phyloP scores from a whole-genome alignment of 768 basidiomycete genomes.

The Mycena metata region DNA sequence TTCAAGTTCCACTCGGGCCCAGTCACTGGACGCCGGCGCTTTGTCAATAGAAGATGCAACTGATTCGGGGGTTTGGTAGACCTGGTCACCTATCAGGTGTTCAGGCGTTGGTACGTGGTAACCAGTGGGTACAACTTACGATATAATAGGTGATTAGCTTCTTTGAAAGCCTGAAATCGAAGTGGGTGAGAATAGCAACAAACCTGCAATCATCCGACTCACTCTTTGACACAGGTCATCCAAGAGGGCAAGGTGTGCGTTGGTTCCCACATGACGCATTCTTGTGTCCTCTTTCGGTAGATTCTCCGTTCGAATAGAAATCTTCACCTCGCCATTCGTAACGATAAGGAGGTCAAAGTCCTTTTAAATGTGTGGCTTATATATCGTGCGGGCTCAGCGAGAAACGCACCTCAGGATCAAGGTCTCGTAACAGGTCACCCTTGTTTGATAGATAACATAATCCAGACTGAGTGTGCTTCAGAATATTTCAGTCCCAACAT shows the following conservation, averaged over 20 bases:
- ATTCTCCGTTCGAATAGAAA: neutral
- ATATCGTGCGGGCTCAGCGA: neutral
- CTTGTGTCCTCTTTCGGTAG: neutral
- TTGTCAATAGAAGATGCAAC: neutral
- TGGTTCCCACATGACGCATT: neutral
- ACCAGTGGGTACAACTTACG: neutral
- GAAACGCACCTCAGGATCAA: neutral
- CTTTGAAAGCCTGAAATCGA: neutral
- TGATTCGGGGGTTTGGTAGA: neutral
- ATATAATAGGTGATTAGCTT: neutral
- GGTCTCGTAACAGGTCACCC: neutral
- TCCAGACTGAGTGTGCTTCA: neutral
- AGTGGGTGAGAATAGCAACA: neutral
- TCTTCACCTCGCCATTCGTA: neutral
- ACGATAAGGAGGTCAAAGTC: neutral
- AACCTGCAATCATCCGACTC: neutral
- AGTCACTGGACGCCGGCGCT: too few relatives aligned
- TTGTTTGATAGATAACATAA: neutral
- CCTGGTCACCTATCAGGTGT: neutral
- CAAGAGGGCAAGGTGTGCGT: neutral
- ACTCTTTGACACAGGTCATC: neutral
- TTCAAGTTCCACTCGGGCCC: neutral
- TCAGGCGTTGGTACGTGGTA: neutral
- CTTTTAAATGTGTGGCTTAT: neutral
- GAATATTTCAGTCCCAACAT: neutral